Conservation (phyloP, 441 rosid species). For the Adansonia rubrostipa region DNA sequence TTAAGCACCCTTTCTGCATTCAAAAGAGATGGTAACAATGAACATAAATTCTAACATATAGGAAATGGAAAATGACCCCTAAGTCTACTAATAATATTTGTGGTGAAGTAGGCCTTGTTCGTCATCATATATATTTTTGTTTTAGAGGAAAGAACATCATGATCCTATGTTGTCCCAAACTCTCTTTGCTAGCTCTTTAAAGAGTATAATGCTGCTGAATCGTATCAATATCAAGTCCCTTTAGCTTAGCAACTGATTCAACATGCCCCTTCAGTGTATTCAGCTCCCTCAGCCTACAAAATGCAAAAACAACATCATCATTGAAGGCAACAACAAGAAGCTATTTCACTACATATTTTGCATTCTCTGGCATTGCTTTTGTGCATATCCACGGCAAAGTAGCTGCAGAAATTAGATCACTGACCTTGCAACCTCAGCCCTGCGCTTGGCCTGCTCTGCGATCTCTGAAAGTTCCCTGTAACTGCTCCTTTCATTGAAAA, state of each 20-base stretch:
- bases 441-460: constrained; percentile 88
- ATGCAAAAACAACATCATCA: neutral
- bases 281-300: constrained; percentile 74
- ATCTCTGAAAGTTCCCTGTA: constrained; percentile 85
- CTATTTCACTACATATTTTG: neutral
- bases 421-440: constrained; percentile 93
- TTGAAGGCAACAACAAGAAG: neutral
- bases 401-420: neutral
- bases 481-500: constrained; percentile 66
- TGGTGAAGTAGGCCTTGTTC: constrained; percentile 25
- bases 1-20: neutral
- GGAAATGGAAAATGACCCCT: constrained; percentile 1
- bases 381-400: neutral
- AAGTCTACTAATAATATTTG: neutral
- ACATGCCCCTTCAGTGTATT: constrained; percentile 74
- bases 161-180: neutral
- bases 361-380: neutral
- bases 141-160: neutral
- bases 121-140: constrained; percentile 31
- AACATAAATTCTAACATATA: constrained; percentile 15
- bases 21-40: neutral
- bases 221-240: constrained; percentile 79
- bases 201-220: constrained; percentile 87
- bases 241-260: constrained; percentile 80
- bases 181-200: constrained; percentile 21